Evolutionary conservation across 331 rosid genomes (phyloP), one percentile per base, ranked within the genome.

Genomic region (Telfairia occidentalis): DNA sequence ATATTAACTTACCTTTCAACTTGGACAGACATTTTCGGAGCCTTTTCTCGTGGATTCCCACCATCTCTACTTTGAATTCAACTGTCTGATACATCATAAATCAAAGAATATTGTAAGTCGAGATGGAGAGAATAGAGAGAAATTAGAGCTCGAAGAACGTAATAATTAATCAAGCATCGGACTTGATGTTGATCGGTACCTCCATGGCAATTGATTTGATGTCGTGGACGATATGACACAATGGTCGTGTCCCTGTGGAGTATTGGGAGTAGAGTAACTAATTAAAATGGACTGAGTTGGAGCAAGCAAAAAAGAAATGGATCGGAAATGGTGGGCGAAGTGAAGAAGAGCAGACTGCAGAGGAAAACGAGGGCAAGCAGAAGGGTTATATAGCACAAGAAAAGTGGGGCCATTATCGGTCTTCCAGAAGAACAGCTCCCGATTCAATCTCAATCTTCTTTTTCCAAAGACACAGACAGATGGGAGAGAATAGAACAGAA

Each of bases 1-100:
- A n/a, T n/a, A n/a, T n/a, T n/a, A n/a, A n/a, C n/a, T n/a, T 50
- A 89, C 97, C 97, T 92, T 53, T 90, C 37, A 92, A 60, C 82
- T 92, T 92, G 48, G 93, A 86, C 38, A 92, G 85, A 78, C 90
- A 85, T 84, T 92, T 92, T 84, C 98, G 83, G 6, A 92, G 81
- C 80, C 97, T 85, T 78, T 84, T 92, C 89, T 92, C 98, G 40
- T 92, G 93, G 78, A 92, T 82, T 69, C 93, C 92, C 2, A 87
- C 96, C 98, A 92, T 92, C 81, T 92, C 96, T 76, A 92, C 98
- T 86, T 92, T 92, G 78, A 92, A 73, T 74, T 90, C 98, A 45
- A 92, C 97, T 32, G 78, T 84, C 97, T 92, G 90, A 13, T 26
- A 60, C 40, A n/a, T n/a, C n/a, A n/a, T n/a, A n/a, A n/a, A n/a